These are phyloP conservation scores for Zostera marina DNA, from an alignment of 116 monocot species.

Conservation along the genomic window DNA sequence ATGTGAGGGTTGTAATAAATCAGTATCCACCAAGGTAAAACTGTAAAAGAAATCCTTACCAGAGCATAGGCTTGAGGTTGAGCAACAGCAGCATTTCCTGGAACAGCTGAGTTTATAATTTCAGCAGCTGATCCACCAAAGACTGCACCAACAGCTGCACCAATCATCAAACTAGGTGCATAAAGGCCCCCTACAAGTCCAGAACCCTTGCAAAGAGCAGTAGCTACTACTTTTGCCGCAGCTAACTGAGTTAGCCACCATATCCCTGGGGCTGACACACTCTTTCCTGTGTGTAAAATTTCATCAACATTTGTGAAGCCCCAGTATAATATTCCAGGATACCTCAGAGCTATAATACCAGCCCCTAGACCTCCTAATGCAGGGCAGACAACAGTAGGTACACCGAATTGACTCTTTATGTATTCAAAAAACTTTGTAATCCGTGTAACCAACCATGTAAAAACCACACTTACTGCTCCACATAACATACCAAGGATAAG, in stretches of 20 bases:
- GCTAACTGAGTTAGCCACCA: conserved; percentile 94
- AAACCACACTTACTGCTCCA: conserved; percentile 85
- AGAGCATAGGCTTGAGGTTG: conserved; percentile 96
- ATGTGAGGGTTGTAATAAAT: not conserved
- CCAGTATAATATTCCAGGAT: conserved; percentile 96
- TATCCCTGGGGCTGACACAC: conserved; percentile 97
- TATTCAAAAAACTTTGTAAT: conserved; percentile 74
- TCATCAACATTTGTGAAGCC: conserved; percentile 99
- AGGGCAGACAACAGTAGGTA: conserved; percentile 87
- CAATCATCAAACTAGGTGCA: conserved; percentile 99
- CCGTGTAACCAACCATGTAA: conserved; percentile 66
- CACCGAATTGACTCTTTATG: conserved; percentile 57
- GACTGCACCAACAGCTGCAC: conserved; percentile 98
- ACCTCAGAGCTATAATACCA: conserved; percentile 88
- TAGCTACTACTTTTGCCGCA: conserved; percentile 86
- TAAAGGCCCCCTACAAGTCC: conserved; percentile 98
- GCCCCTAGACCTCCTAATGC: conserved; percentile 97
- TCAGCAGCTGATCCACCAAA: conserved; percentile 98
- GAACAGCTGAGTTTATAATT: conserved; percentile 85
- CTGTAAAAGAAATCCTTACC: conserved; percentile 19
- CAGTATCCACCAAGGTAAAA: not conserved
- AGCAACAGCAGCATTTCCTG: conserved; percentile 90
- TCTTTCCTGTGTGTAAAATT: conserved; percentile 96
- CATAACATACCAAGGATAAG: conserved; percentile 94
- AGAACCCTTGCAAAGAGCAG: conserved; percentile 96